These are phyloP conservation scores for Aquilaria agallochum DNA, from an alignment of 441 rosid species.

Conservation along the genomic window DNA sequence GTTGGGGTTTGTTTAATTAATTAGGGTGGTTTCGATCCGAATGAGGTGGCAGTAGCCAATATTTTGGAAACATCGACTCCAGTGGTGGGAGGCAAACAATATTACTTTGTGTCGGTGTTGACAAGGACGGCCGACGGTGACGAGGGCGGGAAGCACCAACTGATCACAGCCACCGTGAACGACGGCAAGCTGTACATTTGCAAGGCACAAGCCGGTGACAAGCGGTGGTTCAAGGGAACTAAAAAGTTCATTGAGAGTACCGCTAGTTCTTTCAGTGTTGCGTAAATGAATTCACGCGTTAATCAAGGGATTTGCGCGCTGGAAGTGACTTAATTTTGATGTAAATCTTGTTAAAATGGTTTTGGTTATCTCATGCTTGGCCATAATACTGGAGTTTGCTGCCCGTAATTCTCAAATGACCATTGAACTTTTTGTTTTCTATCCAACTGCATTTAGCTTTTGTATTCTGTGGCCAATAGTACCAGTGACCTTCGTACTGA, in stretches of 20 bases:
- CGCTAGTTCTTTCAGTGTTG: constrained; percentile 82
- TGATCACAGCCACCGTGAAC: constrained; percentile 70
- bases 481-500: too few species aligned
- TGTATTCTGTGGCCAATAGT: too few species aligned
- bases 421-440: too few species aligned
- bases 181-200: constrained; percentile 89
- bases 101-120: constrained; percentile 63
- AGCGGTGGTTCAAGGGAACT: constrained; percentile 99
- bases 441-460: too few species aligned
- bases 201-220: constrained; percentile 99
- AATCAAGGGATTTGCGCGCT: neutral
- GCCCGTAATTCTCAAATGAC: too few species aligned
- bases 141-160: constrained; percentile 93
- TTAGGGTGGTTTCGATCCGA: constrained; percentile 88
- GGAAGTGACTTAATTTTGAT: constrained; percentile 8
- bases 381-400: too few species aligned
- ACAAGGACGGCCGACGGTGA: constrained; percentile 98
- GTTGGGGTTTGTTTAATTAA: constrained; percentile 3
- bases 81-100: constrained; percentile 47
- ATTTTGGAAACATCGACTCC: constrained; percentile 54
- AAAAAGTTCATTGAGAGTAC: constrained; percentile 77
- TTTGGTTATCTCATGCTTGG: too few species aligned
- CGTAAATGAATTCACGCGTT: constrained; percentile 23
- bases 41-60: constrained; percentile 85
- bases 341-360: constrained; percentile 21